Evolutionary conservation across 1,139 yeast genomes (phyloP).

Genomic region (Casaregolazyma suthepensis): DNA sequence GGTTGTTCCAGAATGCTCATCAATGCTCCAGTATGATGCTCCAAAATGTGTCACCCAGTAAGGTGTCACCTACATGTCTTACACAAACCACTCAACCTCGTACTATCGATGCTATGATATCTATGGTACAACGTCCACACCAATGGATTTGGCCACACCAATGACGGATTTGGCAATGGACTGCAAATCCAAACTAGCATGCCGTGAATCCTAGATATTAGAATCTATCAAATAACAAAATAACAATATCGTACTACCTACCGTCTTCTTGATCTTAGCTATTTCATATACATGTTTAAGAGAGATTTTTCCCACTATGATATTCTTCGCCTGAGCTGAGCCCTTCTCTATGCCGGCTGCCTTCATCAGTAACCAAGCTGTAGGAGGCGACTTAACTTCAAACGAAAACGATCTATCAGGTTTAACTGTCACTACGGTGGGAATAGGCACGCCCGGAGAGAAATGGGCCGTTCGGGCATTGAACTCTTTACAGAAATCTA

Average conservation of each 20-base stretch:
- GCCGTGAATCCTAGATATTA: constrained; percentile 53
- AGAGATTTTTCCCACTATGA: constrained; percentile 62
- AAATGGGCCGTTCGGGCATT: constrained; percentile 91
- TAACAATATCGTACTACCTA: constrained; percentile 11
- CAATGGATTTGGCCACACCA: constrained; percentile 83
- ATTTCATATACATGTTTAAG: constrained; percentile 90
- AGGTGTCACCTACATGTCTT: too few relatives aligned
- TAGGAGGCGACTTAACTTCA: constrained; percentile 87
- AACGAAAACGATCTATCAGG: constrained; percentile 91
- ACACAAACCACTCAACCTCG: too few relatives aligned
- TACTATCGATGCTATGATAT: background rate
- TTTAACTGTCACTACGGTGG: constrained; percentile 73
- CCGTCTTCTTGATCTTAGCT: constrained; percentile 83
- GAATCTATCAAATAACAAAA: background rate
- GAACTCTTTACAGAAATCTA: constrained; percentile 96
- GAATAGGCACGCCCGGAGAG: constrained; percentile 83
- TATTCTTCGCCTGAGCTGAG: constrained; percentile 41
- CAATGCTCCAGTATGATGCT: too few relatives aligned
- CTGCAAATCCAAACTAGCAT: constrained; percentile 62
- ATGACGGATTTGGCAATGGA: constrained; percentile 76
- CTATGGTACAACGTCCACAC: constrained; percentile 72
- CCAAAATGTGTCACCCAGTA: background rate
- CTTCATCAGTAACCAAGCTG: constrained; percentile 76
- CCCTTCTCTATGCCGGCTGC: constrained; percentile 86
- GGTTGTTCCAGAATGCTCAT: too few relatives aligned